phyloP scores from a whole-genome alignment of 139 green algal genomes.

The Chlamydomonas incerta region DNA sequence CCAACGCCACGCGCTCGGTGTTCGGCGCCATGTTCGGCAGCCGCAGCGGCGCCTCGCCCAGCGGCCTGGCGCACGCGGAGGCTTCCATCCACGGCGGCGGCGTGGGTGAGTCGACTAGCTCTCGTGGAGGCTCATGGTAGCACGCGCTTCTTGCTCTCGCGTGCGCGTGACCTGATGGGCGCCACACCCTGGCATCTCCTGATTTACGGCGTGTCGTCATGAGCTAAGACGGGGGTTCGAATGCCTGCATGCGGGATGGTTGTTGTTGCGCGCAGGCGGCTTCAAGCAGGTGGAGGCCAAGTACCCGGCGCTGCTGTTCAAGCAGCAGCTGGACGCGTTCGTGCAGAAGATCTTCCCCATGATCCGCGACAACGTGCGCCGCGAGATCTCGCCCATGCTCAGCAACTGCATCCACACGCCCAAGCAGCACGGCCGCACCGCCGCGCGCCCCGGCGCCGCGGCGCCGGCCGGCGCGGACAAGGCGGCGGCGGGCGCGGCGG shows the following conservation, averaged over 20 bases:
- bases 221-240: too few relatives aligned
- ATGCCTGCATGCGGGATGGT: too few relatives aligned
- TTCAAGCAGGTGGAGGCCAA: constrained; percentile 96
- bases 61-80: constrained; percentile 59
- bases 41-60: constrained; percentile 29
- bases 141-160: too few relatives aligned
- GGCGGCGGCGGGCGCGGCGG: constrained; percentile 16
- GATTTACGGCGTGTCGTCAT: too few relatives aligned
- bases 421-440: constrained; percentile 32
- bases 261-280: too few relatives aligned
- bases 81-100: constrained; percentile 89
- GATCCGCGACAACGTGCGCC: constrained; percentile 98
- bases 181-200: too few relatives aligned
- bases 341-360: constrained; percentile 99
- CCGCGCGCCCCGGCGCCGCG: background rate
- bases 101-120: constrained; percentile 67
- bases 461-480: background rate
- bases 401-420: constrained; percentile 89
- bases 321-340: constrained; percentile 98
- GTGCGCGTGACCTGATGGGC: too few relatives aligned
- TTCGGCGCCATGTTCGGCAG: constrained; percentile 60
- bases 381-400: constrained; percentile 90
- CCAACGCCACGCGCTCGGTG: constrained; percentile 48
- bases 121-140: too few relatives aligned
- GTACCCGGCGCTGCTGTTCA: constrained; percentile 99